Evolutionary conservation across 2,329 filamentous ascomycete genomes (phyloP).

Genomic region (Teratosphaeria nubilosa): DNA sequence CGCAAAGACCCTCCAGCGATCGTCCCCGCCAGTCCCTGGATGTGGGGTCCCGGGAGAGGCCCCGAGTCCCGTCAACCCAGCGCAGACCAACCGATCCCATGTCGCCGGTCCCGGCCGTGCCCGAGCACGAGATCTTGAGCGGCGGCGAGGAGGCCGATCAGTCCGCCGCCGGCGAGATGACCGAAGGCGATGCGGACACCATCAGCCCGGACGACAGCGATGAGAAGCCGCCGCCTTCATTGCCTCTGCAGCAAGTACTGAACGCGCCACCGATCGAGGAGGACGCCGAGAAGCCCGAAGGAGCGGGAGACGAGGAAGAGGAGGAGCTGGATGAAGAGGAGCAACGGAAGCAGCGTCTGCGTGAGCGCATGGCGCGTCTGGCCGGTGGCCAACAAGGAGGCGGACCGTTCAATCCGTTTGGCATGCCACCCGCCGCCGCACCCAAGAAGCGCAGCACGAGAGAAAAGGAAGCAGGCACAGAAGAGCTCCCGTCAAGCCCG

Average conservation of each 20-base stretch:
- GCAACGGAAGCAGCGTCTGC: constrained; percentile 72
- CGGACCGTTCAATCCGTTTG: constrained; percentile 13
- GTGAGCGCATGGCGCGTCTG: constrained; percentile 92
- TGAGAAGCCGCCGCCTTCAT: constrained; percentile 34
- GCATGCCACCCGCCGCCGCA: constrained; percentile 26
- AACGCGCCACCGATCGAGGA: constrained; percentile 32
- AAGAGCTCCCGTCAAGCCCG: constrained; percentile 11
- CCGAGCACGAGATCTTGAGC: constrained; percentile 45
- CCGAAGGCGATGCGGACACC: constrained; percentile 51
- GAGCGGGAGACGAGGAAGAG: constrained; percentile 42
- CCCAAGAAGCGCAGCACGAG: constrained; percentile 37
- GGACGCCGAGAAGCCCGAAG: constrained; percentile 3
- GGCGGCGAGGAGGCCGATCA: constrained; percentile 58
- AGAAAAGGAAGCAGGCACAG: constrained; percentile 27
- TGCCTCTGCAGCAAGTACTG: constrained; percentile 29
- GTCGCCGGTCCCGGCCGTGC: constrained; percentile 24
- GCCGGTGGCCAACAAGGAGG: constrained; percentile 66
- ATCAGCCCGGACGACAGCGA: constrained; percentile 68
- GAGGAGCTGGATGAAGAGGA: constrained; percentile 75
- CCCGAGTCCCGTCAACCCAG: constrained; percentile 26
- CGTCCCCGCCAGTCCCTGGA: constrained; percentile 30
- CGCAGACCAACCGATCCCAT: constrained; percentile 29
- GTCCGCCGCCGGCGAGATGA: constrained; percentile 51
- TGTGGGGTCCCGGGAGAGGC: constrained; percentile 18
- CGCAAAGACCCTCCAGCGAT: constrained; percentile 18